Conservation (phyloP, 192 early-diverging fungal genomes). For the Geranomyces michiganensis region DNA sequence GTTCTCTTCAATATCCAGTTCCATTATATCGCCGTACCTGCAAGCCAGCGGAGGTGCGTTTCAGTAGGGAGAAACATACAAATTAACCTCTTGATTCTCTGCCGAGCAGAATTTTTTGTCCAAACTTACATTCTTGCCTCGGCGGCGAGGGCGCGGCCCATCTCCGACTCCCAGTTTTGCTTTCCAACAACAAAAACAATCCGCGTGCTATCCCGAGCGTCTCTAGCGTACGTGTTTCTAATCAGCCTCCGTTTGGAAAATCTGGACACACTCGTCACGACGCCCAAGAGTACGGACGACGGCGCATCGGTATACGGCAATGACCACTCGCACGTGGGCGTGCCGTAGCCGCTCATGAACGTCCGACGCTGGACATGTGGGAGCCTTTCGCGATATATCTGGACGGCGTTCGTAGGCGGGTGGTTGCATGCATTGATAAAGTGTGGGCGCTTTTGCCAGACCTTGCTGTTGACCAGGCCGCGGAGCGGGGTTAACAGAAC, state of each 20-base stretch:
- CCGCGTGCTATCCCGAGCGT: constrained; percentile 4
- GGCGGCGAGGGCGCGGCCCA: not conserved
- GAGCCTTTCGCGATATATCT: not conserved
- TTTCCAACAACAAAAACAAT: not conserved
- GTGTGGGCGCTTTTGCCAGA: not conserved
- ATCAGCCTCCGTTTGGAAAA: not conserved
- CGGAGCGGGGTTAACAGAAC: not conserved
- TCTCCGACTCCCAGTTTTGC: constrained; percentile 3
- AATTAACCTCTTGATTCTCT: too few species aligned
- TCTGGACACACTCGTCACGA: not conserved
- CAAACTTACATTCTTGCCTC: not conserved
- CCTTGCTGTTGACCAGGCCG: not conserved
- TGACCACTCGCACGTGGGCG: constrained; percentile 10
- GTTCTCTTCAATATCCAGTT: constrained; percentile 36
- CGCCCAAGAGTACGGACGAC: constrained; percentile 5
- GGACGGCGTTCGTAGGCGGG: not conserved
- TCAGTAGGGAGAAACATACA: too few species aligned
- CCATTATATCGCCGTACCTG: constrained; percentile 32
- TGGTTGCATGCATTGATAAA: constrained; percentile 1
- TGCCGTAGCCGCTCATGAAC: not conserved
- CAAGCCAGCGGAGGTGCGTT: too few species aligned
- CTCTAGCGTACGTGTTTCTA: not conserved
- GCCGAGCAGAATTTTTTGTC: too few species aligned
- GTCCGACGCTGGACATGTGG: not conserved
- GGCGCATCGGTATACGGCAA: not conserved